Conservation (phyloP, 805 yeast genomes). For the Lachancea dasiensis region DNA sequence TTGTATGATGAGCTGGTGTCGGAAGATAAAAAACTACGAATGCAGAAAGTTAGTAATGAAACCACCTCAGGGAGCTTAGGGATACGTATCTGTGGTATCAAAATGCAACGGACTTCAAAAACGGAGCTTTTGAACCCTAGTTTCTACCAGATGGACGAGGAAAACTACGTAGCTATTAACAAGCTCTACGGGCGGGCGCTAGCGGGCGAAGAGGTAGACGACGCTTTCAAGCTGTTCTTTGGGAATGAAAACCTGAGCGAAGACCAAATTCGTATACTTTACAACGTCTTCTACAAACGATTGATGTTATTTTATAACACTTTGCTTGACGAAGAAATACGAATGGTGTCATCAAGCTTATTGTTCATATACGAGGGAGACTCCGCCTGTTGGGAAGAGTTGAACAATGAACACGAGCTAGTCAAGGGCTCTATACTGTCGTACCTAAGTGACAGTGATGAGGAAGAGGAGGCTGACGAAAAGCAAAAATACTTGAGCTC, state of each 20-base stretch:
- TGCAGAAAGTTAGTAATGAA: constrained; percentile 52
- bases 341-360: constrained; percentile 68
- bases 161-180: constrained; percentile 47
- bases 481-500: constrained; percentile 42
- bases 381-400: constrained; percentile 42
- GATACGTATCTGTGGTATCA: constrained; percentile 87
- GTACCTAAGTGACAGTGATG: constrained; percentile 30
- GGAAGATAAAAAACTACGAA: constrained; percentile 54
- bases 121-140: constrained; percentile 18
- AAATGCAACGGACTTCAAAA: constrained; percentile 33
- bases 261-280: constrained; percentile 33
- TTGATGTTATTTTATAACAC: constrained; percentile 63
- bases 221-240: constrained; percentile 45
- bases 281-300: constrained; percentile 47
- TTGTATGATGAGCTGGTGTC: constrained; percentile 60
- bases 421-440: constrained; percentile 34
- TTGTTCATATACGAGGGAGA: constrained; percentile 73
- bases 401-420: constrained; percentile 38
- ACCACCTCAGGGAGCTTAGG: constrained; percentile 81
- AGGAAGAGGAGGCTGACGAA: constrained; percentile 14
- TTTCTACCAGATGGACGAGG: constrained; percentile 22
- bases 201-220: constrained; percentile 36
- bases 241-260: constrained; percentile 32
- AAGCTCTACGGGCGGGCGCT: constrained; percentile 69
- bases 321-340: constrained; percentile 52